phyloP scores from a whole-genome alignment of 1,284 basidiomycete species.

The Trichosporon sp. region DNA sequence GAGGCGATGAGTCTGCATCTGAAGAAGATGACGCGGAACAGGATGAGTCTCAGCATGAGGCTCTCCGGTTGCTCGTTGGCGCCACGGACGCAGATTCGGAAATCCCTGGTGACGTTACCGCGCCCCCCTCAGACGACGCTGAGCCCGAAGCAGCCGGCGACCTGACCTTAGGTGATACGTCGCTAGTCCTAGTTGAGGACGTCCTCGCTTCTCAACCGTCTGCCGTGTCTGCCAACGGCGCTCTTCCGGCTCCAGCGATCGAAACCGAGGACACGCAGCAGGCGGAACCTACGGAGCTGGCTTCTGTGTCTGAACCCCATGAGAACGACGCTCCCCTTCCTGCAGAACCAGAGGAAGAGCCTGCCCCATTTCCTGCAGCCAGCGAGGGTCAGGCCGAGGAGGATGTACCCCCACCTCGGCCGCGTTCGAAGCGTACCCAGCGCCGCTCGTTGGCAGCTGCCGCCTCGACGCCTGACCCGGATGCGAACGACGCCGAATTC shows the following conservation, averaged over 20 bases:
- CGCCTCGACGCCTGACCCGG: constrained; percentile 43
- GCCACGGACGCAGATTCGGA: neutral
- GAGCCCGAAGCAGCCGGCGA: neutral
- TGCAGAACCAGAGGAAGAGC: neutral
- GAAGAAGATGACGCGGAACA: constrained; percentile 14
- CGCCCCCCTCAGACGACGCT: neutral
- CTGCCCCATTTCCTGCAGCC: neutral
- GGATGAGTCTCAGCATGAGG: neutral
- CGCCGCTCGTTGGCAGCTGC: constrained; percentile 30
- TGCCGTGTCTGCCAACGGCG: neutral
- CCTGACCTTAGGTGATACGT: neutral
- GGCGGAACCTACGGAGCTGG: no score
- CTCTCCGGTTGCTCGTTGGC: neutral
- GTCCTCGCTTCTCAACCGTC: neutral
- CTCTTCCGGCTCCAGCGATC: neutral
- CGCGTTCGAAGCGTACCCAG: constrained; percentile 36
- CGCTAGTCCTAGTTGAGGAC: neutral
- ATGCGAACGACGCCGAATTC: constrained; percentile 55
- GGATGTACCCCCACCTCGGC: constrained; percentile 13
- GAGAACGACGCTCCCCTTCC: neutral
- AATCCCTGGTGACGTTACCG: neutral
- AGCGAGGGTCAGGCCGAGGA: neutral
- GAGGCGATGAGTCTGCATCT: neutral
- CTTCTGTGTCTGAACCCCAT: no score
- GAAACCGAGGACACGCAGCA: no score